These are phyloP conservation scores for Colletotrichum spaethianum DNA, from an alignment of 2,329 filamentous ascomycete genomes.

Conservation along the genomic window DNA sequence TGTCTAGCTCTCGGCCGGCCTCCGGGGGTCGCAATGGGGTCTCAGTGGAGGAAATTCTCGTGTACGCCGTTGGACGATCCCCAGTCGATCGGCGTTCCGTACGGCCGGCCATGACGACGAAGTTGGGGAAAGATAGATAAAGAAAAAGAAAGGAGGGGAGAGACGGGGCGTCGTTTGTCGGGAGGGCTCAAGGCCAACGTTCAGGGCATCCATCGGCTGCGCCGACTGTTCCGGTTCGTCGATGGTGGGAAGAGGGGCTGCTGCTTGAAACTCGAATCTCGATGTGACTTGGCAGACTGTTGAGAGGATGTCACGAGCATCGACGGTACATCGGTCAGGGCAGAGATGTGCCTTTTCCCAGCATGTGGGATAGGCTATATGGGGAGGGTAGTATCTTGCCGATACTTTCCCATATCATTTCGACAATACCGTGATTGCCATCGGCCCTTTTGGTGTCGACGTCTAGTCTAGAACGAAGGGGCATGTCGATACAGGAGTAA, in stretches of 20 bases:
- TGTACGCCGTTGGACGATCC: conserved; percentile 8
- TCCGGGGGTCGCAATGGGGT: conserved; percentile 18
- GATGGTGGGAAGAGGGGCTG: neutral
- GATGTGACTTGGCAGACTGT: neutral
- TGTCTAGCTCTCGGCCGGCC: conserved; percentile 9
- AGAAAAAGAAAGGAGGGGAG: too few species aligned
- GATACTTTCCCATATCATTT: neutral
- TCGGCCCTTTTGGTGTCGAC: neutral
- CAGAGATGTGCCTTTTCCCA: neutral
- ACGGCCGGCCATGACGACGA: conserved; percentile 32
- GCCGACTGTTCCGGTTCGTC: neutral
- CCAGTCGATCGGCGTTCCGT: conserved; percentile 35
- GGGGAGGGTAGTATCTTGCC: neutral
- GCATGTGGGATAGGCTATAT: neutral
- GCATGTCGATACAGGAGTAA: neutral
- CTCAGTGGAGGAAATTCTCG: conserved; percentile 25
- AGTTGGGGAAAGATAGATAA: neutral
- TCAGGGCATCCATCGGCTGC: neutral
- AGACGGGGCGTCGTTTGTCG: neutral
- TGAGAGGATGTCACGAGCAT: neutral
- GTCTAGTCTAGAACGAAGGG: neutral
- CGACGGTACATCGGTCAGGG: neutral
- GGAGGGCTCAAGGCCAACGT: neutral
- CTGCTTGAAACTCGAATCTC: neutral
- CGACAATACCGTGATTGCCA: neutral